phyloP scores from a whole-genome alignment of 2,329 filamentous ascomycete genomes.

The Ascochyta rabiei region DNA sequence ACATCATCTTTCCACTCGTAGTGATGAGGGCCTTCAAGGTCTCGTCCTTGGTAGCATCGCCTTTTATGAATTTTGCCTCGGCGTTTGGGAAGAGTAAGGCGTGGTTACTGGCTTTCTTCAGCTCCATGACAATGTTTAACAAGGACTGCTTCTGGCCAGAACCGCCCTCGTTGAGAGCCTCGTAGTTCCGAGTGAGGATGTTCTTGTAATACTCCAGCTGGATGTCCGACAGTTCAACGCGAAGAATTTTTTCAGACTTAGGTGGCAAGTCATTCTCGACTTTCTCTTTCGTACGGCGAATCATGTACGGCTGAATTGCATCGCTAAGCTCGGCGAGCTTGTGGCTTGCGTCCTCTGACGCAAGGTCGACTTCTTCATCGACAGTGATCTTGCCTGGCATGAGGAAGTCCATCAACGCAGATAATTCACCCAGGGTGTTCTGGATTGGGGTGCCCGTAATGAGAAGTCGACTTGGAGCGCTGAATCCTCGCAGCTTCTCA shows the following conservation, averaged over 20 bases:
- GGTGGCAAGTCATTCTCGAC: slow-evolving; percentile 95
- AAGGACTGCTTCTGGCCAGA: slow-evolving; percentile 93
- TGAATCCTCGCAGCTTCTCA: slow-evolving; percentile 81
- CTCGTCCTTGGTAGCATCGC: slow-evolving; percentile 83
- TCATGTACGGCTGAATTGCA: slow-evolving; percentile 89
- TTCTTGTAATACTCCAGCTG: slow-evolving; percentile 99
- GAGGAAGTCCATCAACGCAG: slow-evolving; percentile 91
- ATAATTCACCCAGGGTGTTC: slow-evolving; percentile 92
- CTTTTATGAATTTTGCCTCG: slow-evolving; percentile 84
- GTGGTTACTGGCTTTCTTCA: slow-evolving; percentile 99
- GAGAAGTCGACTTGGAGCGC: slow-evolving; percentile 83
- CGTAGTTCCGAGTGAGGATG: slow-evolving; percentile 94
- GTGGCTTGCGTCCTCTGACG: slow-evolving; percentile 78
- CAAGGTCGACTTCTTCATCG: slow-evolving; percentile 88
- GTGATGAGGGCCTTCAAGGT: slow-evolving; percentile 91
- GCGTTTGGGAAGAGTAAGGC: slow-evolving; percentile 97
- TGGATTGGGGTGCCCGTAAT: slow-evolving; percentile 98
- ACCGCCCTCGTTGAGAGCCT: slow-evolving; percentile 87
- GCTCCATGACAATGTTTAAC: slow-evolving; percentile 98
- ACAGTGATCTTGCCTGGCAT: slow-evolving; percentile 94
- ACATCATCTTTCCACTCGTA: slow-evolving; percentile 99
- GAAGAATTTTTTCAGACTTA: slow-evolving; percentile 98
- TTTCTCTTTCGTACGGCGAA: slow-evolving; percentile 94
- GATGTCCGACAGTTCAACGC: slow-evolving; percentile 93
- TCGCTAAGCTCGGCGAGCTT: slow-evolving; percentile 87